Percentiles rank a stretch among this genome's conserved stretches.
Conservation (phyloP, 495 filamentous ascomycete species). For the Xylaria nigripes region DNA sequence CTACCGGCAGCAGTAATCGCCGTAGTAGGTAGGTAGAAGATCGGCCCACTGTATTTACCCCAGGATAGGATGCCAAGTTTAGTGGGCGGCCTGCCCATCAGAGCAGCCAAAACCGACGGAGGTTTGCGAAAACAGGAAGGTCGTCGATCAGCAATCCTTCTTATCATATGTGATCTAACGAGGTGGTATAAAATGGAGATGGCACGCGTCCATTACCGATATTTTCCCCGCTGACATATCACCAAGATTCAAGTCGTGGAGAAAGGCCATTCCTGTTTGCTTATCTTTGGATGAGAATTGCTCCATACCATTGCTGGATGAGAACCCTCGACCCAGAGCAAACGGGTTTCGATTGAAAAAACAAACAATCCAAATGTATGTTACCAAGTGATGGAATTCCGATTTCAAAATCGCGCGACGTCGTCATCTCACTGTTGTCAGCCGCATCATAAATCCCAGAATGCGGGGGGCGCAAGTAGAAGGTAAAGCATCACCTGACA, state of each 20-base stretch:
- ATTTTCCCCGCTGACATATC: not conserved
- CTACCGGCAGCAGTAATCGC: not conserved
- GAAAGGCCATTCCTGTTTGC: too few relatives aligned
- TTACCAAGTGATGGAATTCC: too few relatives aligned
- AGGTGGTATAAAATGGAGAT: not conserved
- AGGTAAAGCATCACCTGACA: conserved; percentile 1
- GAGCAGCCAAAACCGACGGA: conserved; percentile 2
- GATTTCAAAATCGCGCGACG: too few relatives aligned
- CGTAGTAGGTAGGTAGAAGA: not conserved
- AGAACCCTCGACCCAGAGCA: too few relatives aligned
- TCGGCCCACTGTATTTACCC: conserved; percentile 7
- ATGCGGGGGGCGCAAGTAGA: not conserved
- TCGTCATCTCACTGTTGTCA: not conserved
- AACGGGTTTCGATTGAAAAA: too few relatives aligned
- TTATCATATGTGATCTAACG: not conserved
- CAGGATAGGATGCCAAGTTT: conserved; percentile 6
- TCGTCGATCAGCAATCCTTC: not conserved
- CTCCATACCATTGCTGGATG: too few relatives aligned
- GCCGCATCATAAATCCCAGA: not conserved
- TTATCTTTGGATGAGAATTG: too few relatives aligned
- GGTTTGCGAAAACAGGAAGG: conserved; percentile 8
- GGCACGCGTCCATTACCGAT: not conserved
- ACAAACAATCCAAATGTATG: too few relatives aligned
- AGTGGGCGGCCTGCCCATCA: too few relatives aligned
- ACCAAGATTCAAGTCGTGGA: too few relatives aligned